Percentiles rank a stretch among this genome's conserved stretches.
Evolutionary conservation across 2,329 filamentous ascomycete species (phyloP).

Genomic region (Cadophora gregata): DNA sequence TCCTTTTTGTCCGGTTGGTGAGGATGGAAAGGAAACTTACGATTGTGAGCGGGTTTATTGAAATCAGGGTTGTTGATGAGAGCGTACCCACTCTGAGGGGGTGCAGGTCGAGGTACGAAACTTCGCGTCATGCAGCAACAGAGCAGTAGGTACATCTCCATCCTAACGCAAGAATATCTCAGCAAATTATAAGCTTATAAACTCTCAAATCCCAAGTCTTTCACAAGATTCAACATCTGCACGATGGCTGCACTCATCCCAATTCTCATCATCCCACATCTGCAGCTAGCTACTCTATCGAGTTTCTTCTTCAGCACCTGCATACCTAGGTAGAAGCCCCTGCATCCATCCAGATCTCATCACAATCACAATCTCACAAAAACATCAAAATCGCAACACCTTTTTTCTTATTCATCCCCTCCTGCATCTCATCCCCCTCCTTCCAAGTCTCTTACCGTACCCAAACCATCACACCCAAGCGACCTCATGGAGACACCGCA

Average conservation of each 20-base stretch:
- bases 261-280: not conserved
- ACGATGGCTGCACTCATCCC: not conserved
- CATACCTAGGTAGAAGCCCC: not conserved
- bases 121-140: too few relatives aligned
- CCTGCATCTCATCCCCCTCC: not conserved
- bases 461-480: not conserved
- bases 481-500: not conserved
- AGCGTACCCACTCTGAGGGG: too few relatives aligned
- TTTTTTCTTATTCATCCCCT: not conserved
- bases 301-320: conserved; percentile 1
- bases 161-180: too few relatives aligned
- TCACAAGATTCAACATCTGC: not conserved
- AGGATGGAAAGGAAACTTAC: too few relatives aligned
- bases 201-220: not conserved
- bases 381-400: conserved; percentile 5
- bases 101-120: too few relatives aligned
- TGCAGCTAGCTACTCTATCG: not conserved
- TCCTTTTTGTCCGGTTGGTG: too few relatives aligned
- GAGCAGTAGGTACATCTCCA: too few relatives aligned
- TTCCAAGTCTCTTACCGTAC: not conserved
- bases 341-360: not conserved
- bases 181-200: not conserved
- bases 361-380: too few relatives aligned
- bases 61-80: too few relatives aligned
- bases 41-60: too few relatives aligned